A percentile compares a stretch with the other conserved stretches of the same genome.
Evolutionary conservation across 768 basidiomycete species (phyloP).

Genomic region (Tremella mesenterica): DNA sequence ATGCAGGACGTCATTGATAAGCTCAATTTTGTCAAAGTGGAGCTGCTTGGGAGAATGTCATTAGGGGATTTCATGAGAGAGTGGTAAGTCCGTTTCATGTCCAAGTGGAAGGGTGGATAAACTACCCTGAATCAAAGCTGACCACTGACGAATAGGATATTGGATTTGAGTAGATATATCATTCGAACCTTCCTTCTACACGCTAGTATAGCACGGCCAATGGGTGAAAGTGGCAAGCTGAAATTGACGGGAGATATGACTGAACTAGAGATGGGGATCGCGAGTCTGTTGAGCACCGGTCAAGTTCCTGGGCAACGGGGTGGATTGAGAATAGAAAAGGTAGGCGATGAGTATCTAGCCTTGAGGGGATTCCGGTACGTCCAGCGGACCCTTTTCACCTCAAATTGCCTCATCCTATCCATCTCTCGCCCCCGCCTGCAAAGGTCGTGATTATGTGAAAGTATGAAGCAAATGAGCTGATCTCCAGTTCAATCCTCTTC

Average conservation of each 20-base stretch:
- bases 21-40: constrained; percentile 67
- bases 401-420: too few species aligned
- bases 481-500: constrained; percentile 73
- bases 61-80: constrained; percentile 62
- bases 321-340: constrained; percentile 59
- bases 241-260: constrained; percentile 95
- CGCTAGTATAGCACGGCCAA: constrained; percentile 81
- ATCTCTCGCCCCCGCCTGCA: too few species aligned
- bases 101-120: neutral
- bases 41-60: constrained; percentile 62
- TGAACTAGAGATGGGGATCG: constrained; percentile 84
- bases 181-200: constrained; percentile 84
- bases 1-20: constrained; percentile 89
- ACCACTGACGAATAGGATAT: constrained; percentile 19
- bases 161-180: constrained; percentile 59
- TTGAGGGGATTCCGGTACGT: constrained; percentile 76
- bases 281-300: constrained; percentile 56
- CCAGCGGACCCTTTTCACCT: neutral
- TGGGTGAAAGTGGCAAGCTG: constrained; percentile 86
- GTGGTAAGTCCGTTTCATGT: constrained; percentile 53
- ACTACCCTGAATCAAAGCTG: neutral
- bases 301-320: constrained; percentile 49
- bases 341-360: constrained; percentile 79
- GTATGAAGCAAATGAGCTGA: neutral
- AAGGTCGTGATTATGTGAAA: too few species aligned